Base-by-base conservation (phyloP, 1,284 basidiomycete species). In the Naganishia albida region DNA sequence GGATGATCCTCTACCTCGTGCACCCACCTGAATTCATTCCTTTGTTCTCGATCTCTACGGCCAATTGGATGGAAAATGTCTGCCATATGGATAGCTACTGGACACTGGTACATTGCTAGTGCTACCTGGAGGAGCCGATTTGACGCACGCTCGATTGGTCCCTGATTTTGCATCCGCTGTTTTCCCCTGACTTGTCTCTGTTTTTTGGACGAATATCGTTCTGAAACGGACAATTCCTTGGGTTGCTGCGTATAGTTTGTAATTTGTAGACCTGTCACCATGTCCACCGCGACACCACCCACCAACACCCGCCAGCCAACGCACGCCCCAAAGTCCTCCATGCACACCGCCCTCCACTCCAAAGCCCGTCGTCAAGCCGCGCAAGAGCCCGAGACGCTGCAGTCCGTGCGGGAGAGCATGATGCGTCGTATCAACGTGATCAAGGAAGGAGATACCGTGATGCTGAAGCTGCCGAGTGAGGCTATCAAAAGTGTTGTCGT, bases 381-480 rank as follows among this genome's bases (percentile, higher is more conserved):
- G 1, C 46, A 49, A 39, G 57, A 46, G 3, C 57, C 57, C 23
- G 57, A 60, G 23, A 60, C 57, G 3, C 20, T 60, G 15, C 57
- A 60, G 44, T 60, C 57, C 20, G 39, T 60, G 23, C 34, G 57
- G 39, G 57, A 60, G 43, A 60, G 57, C 38, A 60, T 60, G 57
- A 50, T 60, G 20, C 69, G 72, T n/a, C 70, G 77, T 23, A 63
- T 77, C 42, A 75, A 74, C 0, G 67, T 64, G 28, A 80, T 82
- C 66, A 73, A 75, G 53, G 72, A 77, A 34, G 79, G 79, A 23
- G 80, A 81, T 70, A 76, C 76, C 50, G 79, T 82, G 8, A 74
- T 82, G 38, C 71, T 82, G 26, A 72, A 74, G 20, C 70, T 82
- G 0, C 80, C 81, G 2, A 80, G 78, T 51, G 78, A 79, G 53